Percentiles rank a stretch among this genome's conserved stretches.
Conservation (phyloP, 1,284 basidiomycete genomes). For the Hortiboletus rubellus region DNA sequence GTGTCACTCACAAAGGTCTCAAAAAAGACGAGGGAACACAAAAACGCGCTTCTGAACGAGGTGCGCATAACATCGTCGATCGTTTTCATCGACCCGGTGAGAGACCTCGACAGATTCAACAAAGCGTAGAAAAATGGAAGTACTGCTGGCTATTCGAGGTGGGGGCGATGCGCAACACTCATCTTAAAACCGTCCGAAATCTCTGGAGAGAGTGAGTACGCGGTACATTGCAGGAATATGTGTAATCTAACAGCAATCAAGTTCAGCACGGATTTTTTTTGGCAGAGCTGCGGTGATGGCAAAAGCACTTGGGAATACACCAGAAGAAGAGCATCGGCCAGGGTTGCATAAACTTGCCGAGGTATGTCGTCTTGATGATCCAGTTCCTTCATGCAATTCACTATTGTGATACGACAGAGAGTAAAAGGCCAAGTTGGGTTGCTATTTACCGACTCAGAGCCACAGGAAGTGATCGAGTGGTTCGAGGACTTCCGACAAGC, state of each 20-base stretch:
- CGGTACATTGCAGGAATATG: not conserved
- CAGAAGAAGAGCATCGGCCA: conserved; percentile 83
- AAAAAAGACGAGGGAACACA: conserved; percentile 83
- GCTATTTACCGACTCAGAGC: conserved; percentile 87
- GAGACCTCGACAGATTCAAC: conserved; percentile 61
- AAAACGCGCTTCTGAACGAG: conserved; percentile 80
- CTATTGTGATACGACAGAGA: conserved; percentile 51
- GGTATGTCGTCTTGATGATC: conserved; percentile 45
- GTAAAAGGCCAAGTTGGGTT: conserved; percentile 93
- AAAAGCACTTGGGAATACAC: conserved; percentile 88
- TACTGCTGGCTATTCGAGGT: conserved; percentile 97
- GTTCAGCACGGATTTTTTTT: conserved; percentile 90
- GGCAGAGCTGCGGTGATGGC: conserved; percentile 93
- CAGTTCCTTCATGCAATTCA: conserved; percentile 6
- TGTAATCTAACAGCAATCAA: conserved; percentile 32
- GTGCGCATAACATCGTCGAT: conserved; percentile 45
- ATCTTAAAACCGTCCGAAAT: conserved; percentile 90
- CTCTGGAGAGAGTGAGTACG: conserved; percentile 87
- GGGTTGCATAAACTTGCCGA: conserved; percentile 81
- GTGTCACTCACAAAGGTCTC: conserved; percentile 78
- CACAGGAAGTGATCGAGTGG: conserved; percentile 91
- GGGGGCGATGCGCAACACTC: conserved; percentile 92
- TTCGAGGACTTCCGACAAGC: conserved; percentile 88
- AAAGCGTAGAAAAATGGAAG: conserved; percentile 81
- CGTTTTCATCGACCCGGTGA: conserved; percentile 3